Percentiles rank a stretch among this genome's conserved stretches.
These are phyloP conservation scores for Hevea brasiliensis DNA, from an alignment of 345 rosid species.

Conservation along the genomic window DNA sequence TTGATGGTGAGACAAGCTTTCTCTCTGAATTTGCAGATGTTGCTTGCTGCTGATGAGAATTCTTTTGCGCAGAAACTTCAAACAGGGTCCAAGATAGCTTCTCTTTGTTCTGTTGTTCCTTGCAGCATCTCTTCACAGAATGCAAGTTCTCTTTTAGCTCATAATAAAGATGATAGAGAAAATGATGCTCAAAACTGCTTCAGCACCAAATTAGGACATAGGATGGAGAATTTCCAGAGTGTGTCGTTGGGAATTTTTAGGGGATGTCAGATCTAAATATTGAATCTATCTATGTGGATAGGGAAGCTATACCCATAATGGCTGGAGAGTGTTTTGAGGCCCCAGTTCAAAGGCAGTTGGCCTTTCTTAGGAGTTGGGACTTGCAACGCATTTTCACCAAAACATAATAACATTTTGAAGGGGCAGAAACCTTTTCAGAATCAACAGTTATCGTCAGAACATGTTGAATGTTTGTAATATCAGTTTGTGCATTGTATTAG, in stretches of 20 bases:
- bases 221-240: conserved; percentile 22
- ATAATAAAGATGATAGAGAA: conserved; percentile 25
- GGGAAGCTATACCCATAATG: conserved; percentile 21
- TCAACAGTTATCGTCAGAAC: conserved; percentile 17
- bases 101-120: conserved; percentile 74
- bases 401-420: conserved; percentile 20
- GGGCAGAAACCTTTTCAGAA: conserved; percentile 11
- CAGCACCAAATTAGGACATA: conserved; percentile 16
- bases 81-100: conserved; percentile 30
- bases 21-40: conserved; percentile 62
- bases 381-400: conserved; percentile 37
- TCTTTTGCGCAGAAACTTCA: conserved; percentile 40
- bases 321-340: conserved; percentile 20
- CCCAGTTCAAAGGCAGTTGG: conserved; percentile 33
- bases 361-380: conserved; percentile 43
- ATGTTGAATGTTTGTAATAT: conserved; percentile 8
- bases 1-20: conserved; percentile 53
- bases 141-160: conserved; percentile 23
- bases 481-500: conserved; percentile 15
- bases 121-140: conserved; percentile 56
- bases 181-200: conserved; percentile 32
- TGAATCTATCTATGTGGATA: conserved; percentile 20
- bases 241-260: too few species aligned
- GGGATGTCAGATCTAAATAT: conserved; percentile 17
- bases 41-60: conserved; percentile 50